Evolutionary conservation across 176 grass and related monocot genomes (phyloP), one percentile per base, ranked within the genome.

Genomic region (Lolium rigidum): DNA sequence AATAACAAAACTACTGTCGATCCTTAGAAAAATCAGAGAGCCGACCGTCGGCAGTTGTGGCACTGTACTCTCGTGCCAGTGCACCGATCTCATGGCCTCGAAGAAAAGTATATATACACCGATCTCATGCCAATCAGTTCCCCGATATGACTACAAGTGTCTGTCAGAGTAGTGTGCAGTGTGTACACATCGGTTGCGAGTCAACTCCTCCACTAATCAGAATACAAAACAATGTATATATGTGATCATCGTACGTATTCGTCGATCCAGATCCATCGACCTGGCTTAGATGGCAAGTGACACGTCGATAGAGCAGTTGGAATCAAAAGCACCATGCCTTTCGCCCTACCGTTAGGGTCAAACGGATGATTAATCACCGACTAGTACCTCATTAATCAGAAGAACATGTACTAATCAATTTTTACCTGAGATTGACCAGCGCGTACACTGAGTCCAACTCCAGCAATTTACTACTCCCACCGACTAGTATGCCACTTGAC

Each of bases 241-340:
- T 47, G 16, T 1, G 51, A 83, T 85, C 82, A 57, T 15, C 35
- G 59, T 39, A 3, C 47, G 69, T 50, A 5, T 5, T 12, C 54
- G 9, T 83, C 2, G 80, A 90, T 83, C 57, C 60, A 67, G 89
- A 90, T 83, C 70, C 6, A 14, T 68, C 78, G 68, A 50, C 10
- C 41, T 21, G 41, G 60, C 54, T 18, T 6, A 49, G 4, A 51
- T 8, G 7, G 0, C 49, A 51, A 4, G 0, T 14, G 49, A 51
- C 49, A 49, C 47, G 47, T 1, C 9, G 10, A 10, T 3, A 51
- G 50, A 75, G 76, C 70, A 85, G 49, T 54, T 76, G 78, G 61
- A 25, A 49, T 57, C 75, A 51, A 83, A 59, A 3, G 39, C 74
- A 83, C 10, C 13, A 1, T 31, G 28, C 28, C 28, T 31, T 31